Conservation (phyloP, 2,329 filamentous ascomycete species). For the Xylariaceae sp. region DNA sequence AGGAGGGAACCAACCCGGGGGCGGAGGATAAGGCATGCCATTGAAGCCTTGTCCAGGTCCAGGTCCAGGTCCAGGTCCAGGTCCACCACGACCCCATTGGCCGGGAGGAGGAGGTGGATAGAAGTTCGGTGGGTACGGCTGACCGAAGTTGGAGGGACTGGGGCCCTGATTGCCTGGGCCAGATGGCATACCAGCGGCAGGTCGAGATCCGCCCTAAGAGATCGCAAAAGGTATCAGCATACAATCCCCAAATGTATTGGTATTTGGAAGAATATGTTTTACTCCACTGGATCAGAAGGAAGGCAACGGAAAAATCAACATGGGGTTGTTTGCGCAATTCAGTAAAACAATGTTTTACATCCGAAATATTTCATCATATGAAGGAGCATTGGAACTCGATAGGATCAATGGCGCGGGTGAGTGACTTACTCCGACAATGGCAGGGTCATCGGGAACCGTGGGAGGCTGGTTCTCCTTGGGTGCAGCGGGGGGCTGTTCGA, state of each 20-base stretch:
- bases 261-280: not conserved
- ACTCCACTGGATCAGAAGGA: constrained; percentile 77
- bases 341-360: constrained; percentile 86
- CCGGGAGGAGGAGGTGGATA: constrained; percentile 51
- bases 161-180: constrained; percentile 19
- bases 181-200: constrained; percentile 22
- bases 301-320: constrained; percentile 99
- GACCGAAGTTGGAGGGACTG: constrained; percentile 37
- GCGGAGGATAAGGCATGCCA: constrained; percentile 74
- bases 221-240: no score
- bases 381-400: constrained; percentile 6
- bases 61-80: constrained; percentile 56
- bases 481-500: constrained; percentile 75
- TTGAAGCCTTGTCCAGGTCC: constrained; percentile 61
- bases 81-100: constrained; percentile 51
- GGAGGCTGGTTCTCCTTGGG: constrained; percentile 72
- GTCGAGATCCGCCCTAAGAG: constrained; percentile 35
- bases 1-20: constrained; percentile 73
- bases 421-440: constrained; percentile 92
- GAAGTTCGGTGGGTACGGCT: constrained; percentile 43
- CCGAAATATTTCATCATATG: constrained; percentile 92
- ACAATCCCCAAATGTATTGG: no score
- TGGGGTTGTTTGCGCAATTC: constrained; percentile 86
- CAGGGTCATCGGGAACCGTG: constrained; percentile 86
- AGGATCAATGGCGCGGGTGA: not conserved